phyloP scores from a whole-genome alignment of 192 early-diverging fungal species.

The Dissophora globulifera region DNA sequence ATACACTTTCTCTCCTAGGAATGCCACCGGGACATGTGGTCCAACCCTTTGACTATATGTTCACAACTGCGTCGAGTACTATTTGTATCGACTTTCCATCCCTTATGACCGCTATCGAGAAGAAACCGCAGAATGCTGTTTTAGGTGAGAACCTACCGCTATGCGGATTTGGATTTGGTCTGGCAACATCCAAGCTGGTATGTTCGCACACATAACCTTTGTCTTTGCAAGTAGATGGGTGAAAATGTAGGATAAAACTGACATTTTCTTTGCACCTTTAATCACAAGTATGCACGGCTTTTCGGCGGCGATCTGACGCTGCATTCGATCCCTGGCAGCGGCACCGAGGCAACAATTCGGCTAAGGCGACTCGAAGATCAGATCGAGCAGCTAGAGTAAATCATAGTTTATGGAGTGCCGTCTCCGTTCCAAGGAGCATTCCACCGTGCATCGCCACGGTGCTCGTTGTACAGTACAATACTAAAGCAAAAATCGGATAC shows the following conservation, averaged over 20 bases:
- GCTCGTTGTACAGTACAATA: no score
- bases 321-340: constrained; percentile 22
- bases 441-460: no score
- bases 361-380: constrained; percentile 36
- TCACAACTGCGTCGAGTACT: constrained; percentile 42
- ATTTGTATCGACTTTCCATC: constrained; percentile 40
- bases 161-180: constrained; percentile 48
- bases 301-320: constrained; percentile 41
- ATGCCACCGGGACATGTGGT: constrained; percentile 18
- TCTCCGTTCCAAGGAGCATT: no score
- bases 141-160: constrained; percentile 45
- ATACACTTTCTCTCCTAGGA: constrained; percentile 2
- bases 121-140: constrained; percentile 23
- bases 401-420: no score
- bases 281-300: constrained; percentile 33
- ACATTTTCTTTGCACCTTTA: no score
- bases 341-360: constrained; percentile 26
- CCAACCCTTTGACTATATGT: constrained; percentile 39
- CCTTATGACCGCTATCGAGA: constrained; percentile 38
- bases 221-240: no score
- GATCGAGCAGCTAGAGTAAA: constrained; percentile 25
- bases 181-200: constrained; percentile 47
- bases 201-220: no score
- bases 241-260: no score
- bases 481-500: no score